Evolutionary conservation across 352 stramenopile genomes (phyloP), one percentile per base, ranked within the genome.

Genomic region (Pythium coloratum): DNA sequence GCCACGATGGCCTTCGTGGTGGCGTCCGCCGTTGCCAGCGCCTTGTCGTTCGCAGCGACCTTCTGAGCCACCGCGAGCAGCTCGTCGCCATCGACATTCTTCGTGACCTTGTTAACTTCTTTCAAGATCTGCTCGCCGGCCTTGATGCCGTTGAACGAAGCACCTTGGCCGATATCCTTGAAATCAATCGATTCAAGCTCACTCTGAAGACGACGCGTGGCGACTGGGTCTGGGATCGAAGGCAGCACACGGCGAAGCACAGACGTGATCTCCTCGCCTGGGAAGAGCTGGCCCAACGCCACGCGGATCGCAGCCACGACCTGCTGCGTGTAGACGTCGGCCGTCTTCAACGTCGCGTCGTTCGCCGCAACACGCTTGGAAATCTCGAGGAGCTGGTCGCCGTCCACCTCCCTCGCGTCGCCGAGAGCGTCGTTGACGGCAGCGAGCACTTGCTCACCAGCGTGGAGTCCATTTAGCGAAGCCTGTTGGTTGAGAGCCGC

Each of bases 61-160:
- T 44, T 30, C 9, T 10, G 13, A 2, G 61, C 61, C 20, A 67
- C 28, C 3, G 34, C 20, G 3, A 67, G 36, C 13, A 67, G 60
- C 24, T 10, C 6, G 18, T 60, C 38, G 33, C 60, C 40, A 30
- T 54, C 26, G 4, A 67, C 36, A 8, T 47, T 26, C 6, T 18
- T 7, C 24, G 26, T 54, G 49, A 46, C 40, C 50, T 67, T 53
- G 60, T 67, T 67, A 5, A 67, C 51, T 6, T 38, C 38, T 12
- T 33, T 33, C 26, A 67, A 36, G 26, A 67, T 67, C 34, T 67
- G 46, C 26, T 67, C 60, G 8, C 49, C 60, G 28, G 60, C 34
- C 3, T 59, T n/a, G 36, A 67, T 32, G 28, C 56, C 38, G 38
- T 63, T 63, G 24, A 63, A 54, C 26, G 56, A 63, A 38, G 33